phyloP scores from a whole-genome alignment of 2,329 filamentous ascomycete species.

The Alternaria longipes region DNA sequence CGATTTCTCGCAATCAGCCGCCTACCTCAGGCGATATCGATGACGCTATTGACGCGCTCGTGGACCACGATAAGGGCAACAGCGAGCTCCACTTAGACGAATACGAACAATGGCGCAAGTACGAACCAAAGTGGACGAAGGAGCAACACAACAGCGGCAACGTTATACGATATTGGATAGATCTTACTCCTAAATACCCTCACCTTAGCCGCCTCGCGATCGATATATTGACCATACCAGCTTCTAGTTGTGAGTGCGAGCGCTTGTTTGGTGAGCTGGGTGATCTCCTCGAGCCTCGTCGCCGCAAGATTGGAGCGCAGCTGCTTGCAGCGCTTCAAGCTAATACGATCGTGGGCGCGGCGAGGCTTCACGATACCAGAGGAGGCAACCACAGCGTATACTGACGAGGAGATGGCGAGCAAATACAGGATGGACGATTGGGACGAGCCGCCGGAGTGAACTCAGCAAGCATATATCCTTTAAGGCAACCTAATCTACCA shows the following conservation, averaged over 20 bases:
- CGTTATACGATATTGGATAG: background rate
- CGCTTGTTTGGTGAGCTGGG: slow-evolving; percentile 14
- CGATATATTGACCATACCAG: slow-evolving; percentile 11
- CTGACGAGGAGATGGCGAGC: background rate
- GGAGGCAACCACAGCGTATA: slow-evolving; percentile 5
- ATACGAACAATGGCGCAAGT: too few species aligned
- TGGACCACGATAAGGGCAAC: background rate
- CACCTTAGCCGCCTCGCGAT: background rate
- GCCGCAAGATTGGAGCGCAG: background rate
- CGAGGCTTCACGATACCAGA: slow-evolving; percentile 5
- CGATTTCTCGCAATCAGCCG: background rate
- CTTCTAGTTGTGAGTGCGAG: too few species aligned
- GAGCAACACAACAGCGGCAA: too few species aligned
- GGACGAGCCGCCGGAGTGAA: slow-evolving; percentile 1
- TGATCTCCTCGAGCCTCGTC: slow-evolving; percentile 13
- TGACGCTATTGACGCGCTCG: background rate
- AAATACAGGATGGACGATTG: slow-evolving; percentile 5
- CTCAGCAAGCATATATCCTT: slow-evolving; percentile 1
- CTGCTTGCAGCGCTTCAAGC: slow-evolving; percentile 6
- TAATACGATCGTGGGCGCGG: slow-evolving; percentile 3
- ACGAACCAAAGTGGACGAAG: too few species aligned
- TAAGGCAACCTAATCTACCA: slow-evolving; percentile 6
- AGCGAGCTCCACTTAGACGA: too few species aligned
- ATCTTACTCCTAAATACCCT: background rate
- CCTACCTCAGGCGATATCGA: background rate